These are phyloP conservation scores for Boletus speciosus DNA, from an alignment of 768 basidiomycete genomes.

Conservation along the genomic window DNA sequence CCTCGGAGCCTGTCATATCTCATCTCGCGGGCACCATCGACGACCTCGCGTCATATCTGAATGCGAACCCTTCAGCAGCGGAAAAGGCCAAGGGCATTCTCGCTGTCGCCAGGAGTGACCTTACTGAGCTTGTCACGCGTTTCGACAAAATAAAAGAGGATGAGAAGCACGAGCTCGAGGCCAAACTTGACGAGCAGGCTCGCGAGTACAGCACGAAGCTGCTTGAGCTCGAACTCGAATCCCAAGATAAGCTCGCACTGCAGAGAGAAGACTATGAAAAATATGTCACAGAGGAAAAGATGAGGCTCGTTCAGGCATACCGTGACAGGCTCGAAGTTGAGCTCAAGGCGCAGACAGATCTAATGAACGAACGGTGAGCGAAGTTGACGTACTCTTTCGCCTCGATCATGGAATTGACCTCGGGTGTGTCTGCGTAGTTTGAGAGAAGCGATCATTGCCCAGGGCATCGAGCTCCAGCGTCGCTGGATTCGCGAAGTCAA, in stretches of 20 bases:
- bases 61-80: slow-evolving; percentile 64
- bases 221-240: slow-evolving; percentile 79
- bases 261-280: slow-evolving; percentile 86
- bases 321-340: slow-evolving; percentile 84
- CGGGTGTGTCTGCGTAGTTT: slow-evolving; percentile 47
- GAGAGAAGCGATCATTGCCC: slow-evolving; percentile 91
- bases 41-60: slow-evolving; percentile 80
- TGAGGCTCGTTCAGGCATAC: slow-evolving; percentile 70
- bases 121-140: slow-evolving; percentile 70
- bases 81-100: slow-evolving; percentile 71
- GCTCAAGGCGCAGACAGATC: slow-evolving; percentile 80
- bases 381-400: background rate
- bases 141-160: slow-evolving; percentile 79
- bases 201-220: slow-evolving; percentile 79
- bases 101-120: slow-evolving; percentile 74
- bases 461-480: slow-evolving; percentile 96
- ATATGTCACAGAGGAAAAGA: slow-evolving; percentile 75
- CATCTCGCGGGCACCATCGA: slow-evolving; percentile 94
- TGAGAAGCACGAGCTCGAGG: slow-evolving; percentile 65
- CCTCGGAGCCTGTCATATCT: slow-evolving; percentile 87
- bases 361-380: slow-evolving; percentile 89
- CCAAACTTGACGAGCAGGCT: slow-evolving; percentile 75
- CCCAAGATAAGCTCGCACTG: slow-evolving; percentile 77
- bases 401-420: background rate
- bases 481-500: slow-evolving; percentile 97